Evolutionary conservation across 345 rosid genomes (phyloP), one percentile per base, ranked within the genome.

Genomic region (Gossypium anomalum): DNA sequence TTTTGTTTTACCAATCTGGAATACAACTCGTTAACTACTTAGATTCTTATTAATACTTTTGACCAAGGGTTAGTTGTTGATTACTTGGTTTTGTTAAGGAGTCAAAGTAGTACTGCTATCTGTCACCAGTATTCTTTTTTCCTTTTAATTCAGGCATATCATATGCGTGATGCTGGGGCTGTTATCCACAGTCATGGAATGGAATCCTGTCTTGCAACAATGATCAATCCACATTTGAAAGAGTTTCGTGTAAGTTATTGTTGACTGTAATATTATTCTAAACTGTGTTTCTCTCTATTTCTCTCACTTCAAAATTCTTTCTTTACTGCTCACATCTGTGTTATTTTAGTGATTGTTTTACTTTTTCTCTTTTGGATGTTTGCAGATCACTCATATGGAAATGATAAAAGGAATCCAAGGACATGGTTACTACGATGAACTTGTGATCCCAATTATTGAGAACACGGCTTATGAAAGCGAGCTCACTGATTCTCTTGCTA

Each of bases 361-460:
- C 72, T 23, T 77, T 44, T 52, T 68, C 8, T 72, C 29, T 53
- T 71, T 74, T 62, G 64, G 69, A 52, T 56, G 14, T 79, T 56
- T 79, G 51, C 85, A 96, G 98, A 90, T 92, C 76, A 91, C 98
- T 68, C 98, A 93, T 81, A 91, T 96, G 99, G 99, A 96, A 88
- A 90, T 93, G 99, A 91, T 96, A 73, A 95, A 95, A 84, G 99
- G 99, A 78, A 96, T 96, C 76, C 82, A 93, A 81, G 99, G 97
- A 77, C 99, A 96, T 71, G 97, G 97, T 63, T 96, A 93, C 74
- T 89, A 89, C 78, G 98, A 96, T 65, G 98, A 92, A 79, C 97
- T 96, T 72, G 90, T 92, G 34, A 90, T 96, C 71, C 99, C 98
- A 71, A 96, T 96, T 73, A 92, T 92, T 82, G 98, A 96, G 85